Evolutionary conservation across 495 filamentous ascomycete species (phyloP), one percentile per base, ranked within the genome.

Genomic region (Saxophila tyrrhenica): DNA sequence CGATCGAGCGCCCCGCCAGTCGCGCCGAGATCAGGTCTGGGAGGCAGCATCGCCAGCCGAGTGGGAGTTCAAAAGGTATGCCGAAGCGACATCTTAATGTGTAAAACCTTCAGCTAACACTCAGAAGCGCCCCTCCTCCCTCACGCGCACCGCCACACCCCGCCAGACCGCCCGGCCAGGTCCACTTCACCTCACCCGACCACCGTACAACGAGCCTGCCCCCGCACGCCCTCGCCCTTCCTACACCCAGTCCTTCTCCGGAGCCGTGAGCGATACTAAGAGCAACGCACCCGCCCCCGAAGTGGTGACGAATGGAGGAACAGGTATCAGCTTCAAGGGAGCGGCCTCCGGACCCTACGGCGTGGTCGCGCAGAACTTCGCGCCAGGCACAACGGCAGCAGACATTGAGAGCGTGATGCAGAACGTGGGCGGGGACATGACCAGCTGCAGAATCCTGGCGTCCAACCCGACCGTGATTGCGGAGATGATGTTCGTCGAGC

Each of bases 321-420:
- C 11, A 19, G 58, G 39, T 9, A 75, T 98, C 39, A 80, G 74
- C 20, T 95, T 96, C 60, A 78, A 83, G 57, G 92, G 92, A 20
- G 70, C 79, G 3, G 87, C 88, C 1, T 25, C 56, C 22, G 85
- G 86, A 0, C 87, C 89, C 0, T 92, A 81, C 61, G 77, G 83
- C n/a, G 85, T 97, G 13, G 74, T 89, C 49, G 90, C 84, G 0
- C 80, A 82, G 66, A 97, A 97, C 70, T 91, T 98, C 60, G 89
- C 89, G 2, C 82, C 82, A 2, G 92, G 92, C 38, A 98, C 92
- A 2, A 95, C 92, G 2, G 88, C 87, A 1, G 90, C 87, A 38
- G 92, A 98, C 66, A 94, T 97, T 47, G 87, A 95, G 69, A 82
- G 84, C 54, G 89, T 88, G 42, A 77, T 96, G 72, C 78, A 79